phyloP scores from a whole-genome alignment of 768 basidiomycete genomes.

The Nevesoporus exiguus region DNA sequence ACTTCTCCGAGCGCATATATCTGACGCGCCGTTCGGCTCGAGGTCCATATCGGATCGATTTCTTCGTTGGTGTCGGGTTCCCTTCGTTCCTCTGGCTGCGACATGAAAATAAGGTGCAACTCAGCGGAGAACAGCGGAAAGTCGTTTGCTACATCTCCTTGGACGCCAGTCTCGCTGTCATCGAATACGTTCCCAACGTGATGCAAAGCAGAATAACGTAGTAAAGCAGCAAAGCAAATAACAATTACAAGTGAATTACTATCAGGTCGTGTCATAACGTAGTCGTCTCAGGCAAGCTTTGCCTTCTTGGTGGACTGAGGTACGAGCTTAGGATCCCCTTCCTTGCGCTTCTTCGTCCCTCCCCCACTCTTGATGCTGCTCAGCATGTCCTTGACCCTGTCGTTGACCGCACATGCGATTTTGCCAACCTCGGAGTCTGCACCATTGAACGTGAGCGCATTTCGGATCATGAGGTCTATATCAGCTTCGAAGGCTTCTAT shows the following conservation, averaged over 20 bases:
- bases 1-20: slow-evolving; percentile 79
- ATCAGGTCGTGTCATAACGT: slow-evolving; percentile 22
- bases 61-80: slow-evolving; percentile 31
- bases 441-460: slow-evolving; percentile 89
- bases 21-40: slow-evolving; percentile 76
- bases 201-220: slow-evolving; percentile 25
- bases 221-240: slow-evolving; percentile 20
- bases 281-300: slow-evolving; percentile 49
- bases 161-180: not conserved
- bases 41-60: slow-evolving; percentile 77
- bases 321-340: slow-evolving; percentile 54
- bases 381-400: slow-evolving; percentile 54
- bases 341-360: slow-evolving; percentile 69
- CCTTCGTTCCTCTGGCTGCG: slow-evolving; percentile 17
- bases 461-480: slow-evolving; percentile 81
- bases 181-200: not conserved
- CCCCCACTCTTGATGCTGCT: slow-evolving; percentile 40
- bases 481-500: slow-evolving; percentile 81
- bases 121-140: no score
- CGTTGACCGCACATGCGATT: slow-evolving; percentile 48
- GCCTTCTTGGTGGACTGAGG: slow-evolving; percentile 67
- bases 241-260: slow-evolving; percentile 32
- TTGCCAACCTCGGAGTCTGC: slow-evolving; percentile 73
- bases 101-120: slow-evolving; percentile 10
- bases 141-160: no score